Conservation (phyloP, 228 moss, liverwort and hornwort species). For the Sphagnum magellanicum region DNA sequence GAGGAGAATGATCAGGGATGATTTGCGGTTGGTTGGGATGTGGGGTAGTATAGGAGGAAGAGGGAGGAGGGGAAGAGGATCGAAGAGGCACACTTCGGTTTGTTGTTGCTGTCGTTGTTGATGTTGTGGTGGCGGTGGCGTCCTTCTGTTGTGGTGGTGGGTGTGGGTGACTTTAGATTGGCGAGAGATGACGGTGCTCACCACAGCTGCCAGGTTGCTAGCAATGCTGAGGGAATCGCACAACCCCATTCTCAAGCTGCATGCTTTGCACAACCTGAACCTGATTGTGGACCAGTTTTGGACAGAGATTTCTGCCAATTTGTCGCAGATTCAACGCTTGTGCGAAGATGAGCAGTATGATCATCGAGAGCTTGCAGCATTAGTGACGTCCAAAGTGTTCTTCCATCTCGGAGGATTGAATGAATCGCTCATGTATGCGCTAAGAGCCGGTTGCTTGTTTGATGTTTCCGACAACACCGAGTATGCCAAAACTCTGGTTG, state of each 20-base stretch:
- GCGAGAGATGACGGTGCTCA: conserved; percentile 32
- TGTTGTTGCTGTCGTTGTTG: too few relatives aligned
- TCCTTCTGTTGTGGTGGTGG: background rate
- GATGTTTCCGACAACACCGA: conserved; percentile 69
- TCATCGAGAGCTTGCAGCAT: conserved; percentile 74
- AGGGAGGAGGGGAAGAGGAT: conserved; percentile 26
- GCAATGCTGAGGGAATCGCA: conserved; percentile 69
- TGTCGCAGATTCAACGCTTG: conserved; percentile 62
- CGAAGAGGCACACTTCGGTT: background rate
- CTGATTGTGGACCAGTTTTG: conserved; percentile 77
- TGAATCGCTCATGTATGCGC: conserved; percentile 59
- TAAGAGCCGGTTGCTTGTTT: conserved; percentile 76
- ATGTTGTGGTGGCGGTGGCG: too few relatives aligned
- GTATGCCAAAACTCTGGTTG: conserved; percentile 86
- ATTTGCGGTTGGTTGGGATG: conserved; percentile 6
- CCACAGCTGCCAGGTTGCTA: conserved; percentile 76
- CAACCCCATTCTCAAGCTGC: conserved; percentile 81
- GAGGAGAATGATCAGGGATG: too few relatives aligned
- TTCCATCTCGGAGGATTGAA: conserved; percentile 89
- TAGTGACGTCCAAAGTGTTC: conserved; percentile 92
- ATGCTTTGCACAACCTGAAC: conserved; percentile 87
- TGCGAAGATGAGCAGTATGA: conserved; percentile 80
- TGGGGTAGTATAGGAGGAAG: conserved; percentile 10
- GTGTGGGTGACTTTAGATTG: background rate
- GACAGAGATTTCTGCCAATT: conserved; percentile 75